Conservation (phyloP, 2,329 filamentous ascomycete genomes). For the Corinectria fuckeliana region DNA sequence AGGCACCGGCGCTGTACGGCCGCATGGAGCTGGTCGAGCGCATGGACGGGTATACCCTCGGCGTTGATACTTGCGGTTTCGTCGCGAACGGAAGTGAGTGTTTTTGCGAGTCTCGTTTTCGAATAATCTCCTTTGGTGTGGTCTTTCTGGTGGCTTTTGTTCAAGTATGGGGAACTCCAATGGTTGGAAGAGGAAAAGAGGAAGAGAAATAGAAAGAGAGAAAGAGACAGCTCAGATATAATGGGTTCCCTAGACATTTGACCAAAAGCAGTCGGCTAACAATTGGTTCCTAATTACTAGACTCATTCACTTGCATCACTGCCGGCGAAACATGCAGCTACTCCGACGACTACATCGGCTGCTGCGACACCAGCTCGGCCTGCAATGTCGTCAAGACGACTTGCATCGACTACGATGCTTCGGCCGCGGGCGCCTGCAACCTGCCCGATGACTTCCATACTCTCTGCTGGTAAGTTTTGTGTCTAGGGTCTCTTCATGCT, state of each 20-base stretch:
- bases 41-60: slow-evolving; percentile 38
- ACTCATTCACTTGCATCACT: slow-evolving; percentile 40
- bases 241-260: too few species aligned
- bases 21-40: slow-evolving; percentile 39
- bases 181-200: not conserved
- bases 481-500: not conserved
- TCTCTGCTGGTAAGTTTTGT: slow-evolving; percentile 43
- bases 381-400: slow-evolving; percentile 43
- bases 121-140: not conserved
- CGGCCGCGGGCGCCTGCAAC: slow-evolving; percentile 34
- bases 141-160: not conserved
- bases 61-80: slow-evolving; percentile 42
- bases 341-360: slow-evolving; percentile 39
- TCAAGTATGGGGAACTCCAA: not conserved
- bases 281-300: slow-evolving; percentile 13
- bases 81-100: slow-evolving; percentile 40
- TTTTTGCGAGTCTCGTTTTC: too few species aligned
- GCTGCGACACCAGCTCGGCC: slow-evolving; percentile 38
- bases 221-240: too few species aligned
- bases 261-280: slow-evolving; percentile 2
- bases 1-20: slow-evolving; percentile 37
- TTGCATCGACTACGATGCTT: slow-evolving; percentile 42
- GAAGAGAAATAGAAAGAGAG: not conserved
- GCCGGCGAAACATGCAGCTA: slow-evolving; percentile 37
- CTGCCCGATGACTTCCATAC: slow-evolving; percentile 42